These are phyloP conservation scores for Thelonectria rubi DNA, from an alignment of 2,329 filamentous ascomycete species.

Conservation along the genomic window DNA sequence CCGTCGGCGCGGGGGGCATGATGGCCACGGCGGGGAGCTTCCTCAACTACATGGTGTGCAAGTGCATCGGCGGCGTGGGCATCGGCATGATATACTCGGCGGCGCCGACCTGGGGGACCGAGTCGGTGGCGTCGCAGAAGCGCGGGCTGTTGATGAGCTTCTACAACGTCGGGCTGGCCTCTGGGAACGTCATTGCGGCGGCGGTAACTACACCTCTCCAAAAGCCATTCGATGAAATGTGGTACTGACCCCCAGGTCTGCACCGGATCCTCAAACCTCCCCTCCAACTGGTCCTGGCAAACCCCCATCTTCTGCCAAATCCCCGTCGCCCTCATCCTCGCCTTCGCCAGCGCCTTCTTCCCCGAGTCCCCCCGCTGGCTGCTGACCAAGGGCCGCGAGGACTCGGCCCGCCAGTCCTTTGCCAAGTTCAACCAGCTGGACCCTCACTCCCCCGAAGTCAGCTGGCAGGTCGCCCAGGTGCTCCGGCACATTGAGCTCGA, in stretches of 20 bases:
- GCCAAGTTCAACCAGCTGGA: conserved; percentile 1
- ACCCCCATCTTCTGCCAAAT: conserved; percentile 11
- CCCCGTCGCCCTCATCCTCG: neutral
- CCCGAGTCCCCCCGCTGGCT: conserved; percentile 18
- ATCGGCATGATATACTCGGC: conserved; percentile 6
- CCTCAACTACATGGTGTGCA: conserved; percentile 9
- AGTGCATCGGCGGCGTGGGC: conserved; percentile 9
- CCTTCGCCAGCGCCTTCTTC: neutral
- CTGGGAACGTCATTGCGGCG: conserved; percentile 6
- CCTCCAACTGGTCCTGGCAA: conserved; percentile 8
- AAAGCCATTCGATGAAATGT: too few species aligned
- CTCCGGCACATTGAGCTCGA: neutral
- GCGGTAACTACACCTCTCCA: neutral
- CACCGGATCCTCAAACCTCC: neutral
- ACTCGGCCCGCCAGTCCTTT: neutral
- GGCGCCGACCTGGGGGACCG: neutral
- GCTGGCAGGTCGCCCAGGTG: neutral
- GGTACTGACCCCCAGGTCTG: conserved; percentile 1
- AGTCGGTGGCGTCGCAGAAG: conserved; percentile 6
- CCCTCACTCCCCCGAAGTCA: neutral
- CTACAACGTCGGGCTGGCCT: conserved; percentile 5
- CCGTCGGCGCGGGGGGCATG: conserved; percentile 4
- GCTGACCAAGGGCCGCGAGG: neutral
- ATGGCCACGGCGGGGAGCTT: conserved; percentile 4
- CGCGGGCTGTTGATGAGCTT: conserved; percentile 12